Conservation (phyloP, 139 green algal genomes). For the Dunaliella sp. region DNA sequence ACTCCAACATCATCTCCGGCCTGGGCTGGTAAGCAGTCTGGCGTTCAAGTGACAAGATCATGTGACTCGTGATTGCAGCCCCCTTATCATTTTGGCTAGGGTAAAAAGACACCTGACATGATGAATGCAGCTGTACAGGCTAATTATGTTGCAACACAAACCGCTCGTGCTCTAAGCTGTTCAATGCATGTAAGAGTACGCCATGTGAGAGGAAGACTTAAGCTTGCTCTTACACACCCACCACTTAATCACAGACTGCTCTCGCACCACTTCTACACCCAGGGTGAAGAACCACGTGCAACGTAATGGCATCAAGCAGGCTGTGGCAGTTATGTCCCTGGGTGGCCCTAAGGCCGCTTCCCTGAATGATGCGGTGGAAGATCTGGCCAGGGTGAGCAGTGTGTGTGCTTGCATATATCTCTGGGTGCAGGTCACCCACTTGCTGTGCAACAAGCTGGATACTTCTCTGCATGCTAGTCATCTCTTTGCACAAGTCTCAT, state of each 20-base stretch:
- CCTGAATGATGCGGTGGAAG: slow-evolving; percentile 57
- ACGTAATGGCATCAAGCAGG: slow-evolving; percentile 37
- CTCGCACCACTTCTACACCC: no score
- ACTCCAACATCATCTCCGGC: slow-evolving; percentile 53
- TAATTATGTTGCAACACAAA: no score
- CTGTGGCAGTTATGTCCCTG: slow-evolving; percentile 64
- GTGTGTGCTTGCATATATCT: background rate
- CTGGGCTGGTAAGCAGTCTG: slow-evolving; percentile 45
- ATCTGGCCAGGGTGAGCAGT: slow-evolving; percentile 34
- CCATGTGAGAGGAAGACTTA: no score
- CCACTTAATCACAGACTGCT: no score
- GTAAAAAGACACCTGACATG: background rate
- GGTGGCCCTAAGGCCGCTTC: slow-evolving; percentile 36
- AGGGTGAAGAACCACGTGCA: slow-evolving; percentile 52
- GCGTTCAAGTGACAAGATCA: background rate
- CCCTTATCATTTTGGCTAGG: background rate
- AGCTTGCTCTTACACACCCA: no score
- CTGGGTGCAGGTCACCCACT: no score
- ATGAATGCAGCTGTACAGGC: background rate
- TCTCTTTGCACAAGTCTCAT: no score
- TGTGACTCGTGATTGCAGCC: background rate
- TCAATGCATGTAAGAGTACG: no score
- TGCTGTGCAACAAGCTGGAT: no score
- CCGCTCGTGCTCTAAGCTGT: no score
- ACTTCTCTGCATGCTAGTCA: no score